Conservation (phyloP, 192 early-diverging fungal species). For the Phlyctochytrium arcticum region DNA sequence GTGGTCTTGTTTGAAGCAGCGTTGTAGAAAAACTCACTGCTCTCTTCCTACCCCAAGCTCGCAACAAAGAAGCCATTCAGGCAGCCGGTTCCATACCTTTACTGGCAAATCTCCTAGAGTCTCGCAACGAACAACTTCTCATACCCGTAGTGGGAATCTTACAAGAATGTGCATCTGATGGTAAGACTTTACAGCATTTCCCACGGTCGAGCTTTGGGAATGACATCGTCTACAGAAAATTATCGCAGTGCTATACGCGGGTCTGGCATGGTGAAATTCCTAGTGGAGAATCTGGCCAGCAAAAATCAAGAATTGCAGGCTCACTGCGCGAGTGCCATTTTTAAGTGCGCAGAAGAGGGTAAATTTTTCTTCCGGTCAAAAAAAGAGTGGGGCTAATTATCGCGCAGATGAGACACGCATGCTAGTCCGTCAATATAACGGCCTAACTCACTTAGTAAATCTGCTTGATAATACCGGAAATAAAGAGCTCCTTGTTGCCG, state of each 20-base stretch:
- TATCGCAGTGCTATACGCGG: conserved; percentile 53
- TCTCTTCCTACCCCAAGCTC: conserved; percentile 18
- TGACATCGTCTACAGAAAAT: conserved; percentile 33
- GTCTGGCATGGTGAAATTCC: conserved; percentile 60
- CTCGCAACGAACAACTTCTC: conserved; percentile 52
- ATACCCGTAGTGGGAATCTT: conserved; percentile 64
- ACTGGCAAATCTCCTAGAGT: conserved; percentile 54
- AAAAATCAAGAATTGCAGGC: conserved; percentile 59
- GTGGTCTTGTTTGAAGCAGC: too few relatives aligned
- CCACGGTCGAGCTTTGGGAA: background rate
- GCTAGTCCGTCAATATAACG: conserved; percentile 51
- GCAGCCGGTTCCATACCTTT: conserved; percentile 55
- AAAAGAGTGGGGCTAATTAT: too few relatives aligned
- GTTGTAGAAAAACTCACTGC: too few relatives aligned
- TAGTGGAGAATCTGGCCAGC: conserved; percentile 58
- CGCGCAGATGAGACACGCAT: conserved; percentile 52
- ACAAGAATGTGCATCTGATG: conserved; percentile 59
- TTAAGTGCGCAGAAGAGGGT: conserved; percentile 67
- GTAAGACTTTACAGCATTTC: background rate
- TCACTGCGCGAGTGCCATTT: conserved; percentile 60
- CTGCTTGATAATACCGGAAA: conserved; percentile 56
- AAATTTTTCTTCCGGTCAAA: background rate
- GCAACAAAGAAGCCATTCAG: conserved; percentile 63
- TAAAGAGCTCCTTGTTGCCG: conserved; percentile 61
- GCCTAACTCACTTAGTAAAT: conserved; percentile 50